phyloP scores from a whole-genome alignment of 371 early-diverging fungal genomes.

The Mucor racemosus region DNA sequence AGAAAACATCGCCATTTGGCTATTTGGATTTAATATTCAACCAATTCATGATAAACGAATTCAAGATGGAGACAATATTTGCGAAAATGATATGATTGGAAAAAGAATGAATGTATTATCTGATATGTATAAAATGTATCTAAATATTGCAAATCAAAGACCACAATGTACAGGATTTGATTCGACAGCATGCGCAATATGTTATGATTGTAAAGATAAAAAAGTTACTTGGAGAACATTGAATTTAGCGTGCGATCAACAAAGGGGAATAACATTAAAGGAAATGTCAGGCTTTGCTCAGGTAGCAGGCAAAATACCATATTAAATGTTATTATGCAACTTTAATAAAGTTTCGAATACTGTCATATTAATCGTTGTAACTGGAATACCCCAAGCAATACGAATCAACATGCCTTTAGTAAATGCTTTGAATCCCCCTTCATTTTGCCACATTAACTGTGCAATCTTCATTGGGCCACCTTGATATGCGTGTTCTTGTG shows the following conservation, averaged over 20 bases:
- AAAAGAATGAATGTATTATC: slow-evolving; percentile 45
- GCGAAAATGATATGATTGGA: slow-evolving; percentile 63
- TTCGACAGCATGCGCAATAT: slow-evolving; percentile 51
- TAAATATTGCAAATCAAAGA: slow-evolving; percentile 46
- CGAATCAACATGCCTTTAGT: slow-evolving; percentile 65
- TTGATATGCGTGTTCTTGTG: slow-evolving; percentile 58
- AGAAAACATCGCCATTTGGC: slow-evolving; percentile 65
- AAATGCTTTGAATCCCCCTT: slow-evolving; percentile 67
- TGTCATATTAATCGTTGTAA: slow-evolving; percentile 67
- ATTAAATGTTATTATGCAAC: slow-evolving; percentile 10
- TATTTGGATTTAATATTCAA: slow-evolving; percentile 58
- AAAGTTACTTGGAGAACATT: slow-evolving; percentile 55
- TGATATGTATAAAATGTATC: slow-evolving; percentile 59
- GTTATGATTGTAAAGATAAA: slow-evolving; percentile 62
- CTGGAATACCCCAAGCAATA: slow-evolving; percentile 71
- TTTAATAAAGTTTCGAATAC: slow-evolving; percentile 69
- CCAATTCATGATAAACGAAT: slow-evolving; percentile 65
- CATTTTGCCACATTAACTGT: slow-evolving; percentile 53
- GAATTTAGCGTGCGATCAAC: slow-evolving; percentile 55
- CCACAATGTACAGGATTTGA: slow-evolving; percentile 37
- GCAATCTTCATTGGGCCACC: slow-evolving; percentile 39
- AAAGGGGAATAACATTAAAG: slow-evolving; percentile 52
- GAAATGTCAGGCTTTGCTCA: slow-evolving; percentile 31
- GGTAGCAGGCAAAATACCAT: slow-evolving; percentile 17
- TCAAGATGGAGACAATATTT: slow-evolving; percentile 54